Percentiles rank a stretch among this genome's conserved stretches.
These are phyloP conservation scores for Nemania sp. DNA, from an alignment of 2,329 filamentous ascomycete species.

Conservation along the genomic window DNA sequence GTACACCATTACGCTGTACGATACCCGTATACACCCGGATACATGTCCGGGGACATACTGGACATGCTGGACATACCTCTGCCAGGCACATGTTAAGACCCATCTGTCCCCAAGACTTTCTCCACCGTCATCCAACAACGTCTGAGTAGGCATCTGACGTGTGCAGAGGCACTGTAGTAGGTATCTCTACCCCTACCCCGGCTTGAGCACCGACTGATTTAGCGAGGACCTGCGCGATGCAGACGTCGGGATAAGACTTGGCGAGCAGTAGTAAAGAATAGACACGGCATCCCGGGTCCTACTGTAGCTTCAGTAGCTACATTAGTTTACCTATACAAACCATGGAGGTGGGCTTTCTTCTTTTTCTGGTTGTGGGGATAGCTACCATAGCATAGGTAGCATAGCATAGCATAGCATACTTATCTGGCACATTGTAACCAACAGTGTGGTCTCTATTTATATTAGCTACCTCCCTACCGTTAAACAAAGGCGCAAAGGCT, in stretches of 20 bases:
- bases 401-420: not conserved
- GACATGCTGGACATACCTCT: no score
- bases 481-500: conserved; percentile 1
- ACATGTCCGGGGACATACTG: no score
- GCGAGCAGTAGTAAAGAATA: conserved; percentile 20
- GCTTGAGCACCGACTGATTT: conserved; percentile 29
- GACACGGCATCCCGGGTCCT: conserved; percentile 16
- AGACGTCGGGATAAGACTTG: conserved; percentile 36
- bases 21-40: no score
- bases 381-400: not conserved
- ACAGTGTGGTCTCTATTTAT: conserved; percentile 15
- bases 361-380: conserved; percentile 13
- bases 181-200: conserved; percentile 28
- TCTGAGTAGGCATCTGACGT: conserved; percentile 39
- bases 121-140: conserved; percentile 20
- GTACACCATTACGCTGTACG: not conserved
- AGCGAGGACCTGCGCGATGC: conserved; percentile 24
- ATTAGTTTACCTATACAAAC: no score
- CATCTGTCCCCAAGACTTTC: conserved; percentile 24
- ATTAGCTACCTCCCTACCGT: conserved; percentile 17
- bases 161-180: conserved; percentile 19
- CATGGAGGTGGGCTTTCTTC: conserved; percentile 5
- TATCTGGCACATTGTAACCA: no score
- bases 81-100: conserved; percentile 18
- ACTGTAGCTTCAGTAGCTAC: no score